phyloP scores from a whole-genome alignment of 2,329 filamentous ascomycete species.

The Periconia sp. region DNA sequence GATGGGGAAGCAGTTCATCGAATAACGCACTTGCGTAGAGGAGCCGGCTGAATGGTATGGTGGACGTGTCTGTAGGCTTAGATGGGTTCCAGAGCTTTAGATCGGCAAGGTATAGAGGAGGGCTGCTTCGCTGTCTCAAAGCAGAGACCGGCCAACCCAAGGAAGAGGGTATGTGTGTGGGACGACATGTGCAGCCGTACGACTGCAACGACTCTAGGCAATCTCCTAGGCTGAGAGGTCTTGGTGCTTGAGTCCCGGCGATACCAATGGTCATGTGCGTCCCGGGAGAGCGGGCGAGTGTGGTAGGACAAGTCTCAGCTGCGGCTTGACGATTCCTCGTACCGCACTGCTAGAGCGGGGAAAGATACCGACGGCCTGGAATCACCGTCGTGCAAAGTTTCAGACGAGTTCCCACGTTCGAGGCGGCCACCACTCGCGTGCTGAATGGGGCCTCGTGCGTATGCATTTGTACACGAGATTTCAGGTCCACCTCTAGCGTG shows the following conservation, averaged over 20 bases:
- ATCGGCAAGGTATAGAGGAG: neutral
- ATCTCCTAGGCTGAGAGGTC: neutral
- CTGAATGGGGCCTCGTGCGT: neutral
- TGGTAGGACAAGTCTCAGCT: conserved; percentile 4
- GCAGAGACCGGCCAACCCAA: too few relatives aligned
- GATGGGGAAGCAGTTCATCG: neutral
- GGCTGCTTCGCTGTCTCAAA: too few relatives aligned
- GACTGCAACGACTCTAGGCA: neutral
- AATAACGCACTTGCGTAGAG: neutral
- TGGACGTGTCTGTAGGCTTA: too few relatives aligned
- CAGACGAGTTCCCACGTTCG: neutral
- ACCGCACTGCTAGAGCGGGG: neutral
- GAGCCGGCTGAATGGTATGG: neutral
- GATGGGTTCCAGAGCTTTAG: neutral
- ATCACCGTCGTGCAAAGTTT: neutral
- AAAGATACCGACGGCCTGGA: neutral
- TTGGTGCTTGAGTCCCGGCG: neutral
- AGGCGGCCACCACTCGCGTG: conserved; percentile 2
- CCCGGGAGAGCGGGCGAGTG: neutral
- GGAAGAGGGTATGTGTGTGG: neutral
- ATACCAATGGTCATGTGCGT: neutral
- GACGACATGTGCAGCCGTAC: neutral
- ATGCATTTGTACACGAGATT: neutral
- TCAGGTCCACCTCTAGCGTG: neutral
- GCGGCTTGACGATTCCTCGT: neutral